Evolutionary conservation across 1,139 yeast genomes (phyloP), one percentile per base, ranked within the genome.

Genomic region (Lodderomyces theae): DNA sequence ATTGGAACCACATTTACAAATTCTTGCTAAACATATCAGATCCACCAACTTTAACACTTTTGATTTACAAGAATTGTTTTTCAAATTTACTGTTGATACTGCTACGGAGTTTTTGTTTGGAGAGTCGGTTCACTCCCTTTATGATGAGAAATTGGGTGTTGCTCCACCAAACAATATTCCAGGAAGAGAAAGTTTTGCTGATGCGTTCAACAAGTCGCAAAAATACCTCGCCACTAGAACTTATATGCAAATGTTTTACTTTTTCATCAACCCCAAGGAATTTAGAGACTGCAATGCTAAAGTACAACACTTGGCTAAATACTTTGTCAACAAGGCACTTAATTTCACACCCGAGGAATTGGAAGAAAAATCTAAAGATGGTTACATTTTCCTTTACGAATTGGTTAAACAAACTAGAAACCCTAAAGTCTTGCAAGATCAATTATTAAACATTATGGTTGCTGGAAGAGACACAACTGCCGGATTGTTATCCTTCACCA

Each of bases 91-190:
- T 8, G 64, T 79, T 46, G 85, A 79, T 53, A 71, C 80, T 22
- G 77, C 83, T 8, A 72, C 82, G 17, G 82, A 79, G 56, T 77
- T 77, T 50, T 63, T 79, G 50, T 77, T 79, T 58, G 84, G 84
- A 10, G 78, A 73, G 51, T 69, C 79, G 5, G 74, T 72, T 9
- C 63, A 66, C 41, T 61, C 65, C 34, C 59, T 67, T 39, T 59
- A 62, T 44, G 71, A 67, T 34, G 61, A 56, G 18, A 51, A 62
- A 15, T 53, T 65, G 40, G 58, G 60, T 24, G 51, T 52, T 31
- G 37, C 41, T 6, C 46, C 52, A 34, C 47, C 50, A 39, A 45
- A 46, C 22, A 45, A 44, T 31, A 49, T 54, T 31, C 51, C 50
- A 18, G 57, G 56, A 21, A 44, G 53, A 43, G 46, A 44, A 29